Evolutionary conservation across 2,329 filamentous ascomycete species (phyloP).

Genomic region (Elsinoe fawcettii): DNA sequence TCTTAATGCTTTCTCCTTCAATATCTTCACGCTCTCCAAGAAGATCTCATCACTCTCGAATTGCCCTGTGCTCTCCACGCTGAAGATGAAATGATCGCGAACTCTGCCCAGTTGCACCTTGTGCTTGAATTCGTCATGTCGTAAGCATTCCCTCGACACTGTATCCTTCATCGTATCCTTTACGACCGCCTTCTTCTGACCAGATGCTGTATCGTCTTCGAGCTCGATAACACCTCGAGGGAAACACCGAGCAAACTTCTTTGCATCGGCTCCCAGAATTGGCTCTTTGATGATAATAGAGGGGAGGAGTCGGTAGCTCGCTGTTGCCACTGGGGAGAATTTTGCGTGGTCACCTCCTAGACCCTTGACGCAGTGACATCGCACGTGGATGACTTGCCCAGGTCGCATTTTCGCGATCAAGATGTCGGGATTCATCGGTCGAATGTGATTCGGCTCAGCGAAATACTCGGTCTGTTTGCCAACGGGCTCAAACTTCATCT

Average conservation of each 20-base stretch:
- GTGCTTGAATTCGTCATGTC: conserved; percentile 85
- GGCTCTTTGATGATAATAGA: conserved; percentile 76
- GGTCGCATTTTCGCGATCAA: conserved; percentile 90
- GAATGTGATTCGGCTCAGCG: conserved; percentile 53
- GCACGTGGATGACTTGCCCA: conserved; percentile 75
- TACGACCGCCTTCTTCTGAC: conserved; percentile 82
- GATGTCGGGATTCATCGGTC: conserved; percentile 81
- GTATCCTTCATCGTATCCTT: conserved; percentile 86
- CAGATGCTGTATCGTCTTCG: conserved; percentile 60
- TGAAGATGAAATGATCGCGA: conserved; percentile 96
- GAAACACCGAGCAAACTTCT: conserved; percentile 87
- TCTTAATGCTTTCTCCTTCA: conserved; percentile 76
- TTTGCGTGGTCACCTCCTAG: conserved; percentile 92
- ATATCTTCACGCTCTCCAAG: conserved; percentile 73
- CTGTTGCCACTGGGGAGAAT: conserved; percentile 92
- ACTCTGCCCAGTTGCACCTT: conserved; percentile 90
- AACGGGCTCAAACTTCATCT: conserved; percentile 64
- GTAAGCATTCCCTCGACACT: conserved; percentile 83
- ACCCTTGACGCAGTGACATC: conserved; percentile 92
- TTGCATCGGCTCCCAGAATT: conserved; percentile 77
- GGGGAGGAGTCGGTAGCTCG: conserved; percentile 83
- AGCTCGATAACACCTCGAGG: conserved; percentile 78
- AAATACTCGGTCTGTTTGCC: conserved; percentile 68
- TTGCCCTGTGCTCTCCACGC: conserved; percentile 88
- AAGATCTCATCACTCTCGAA: conserved; percentile 92